phyloP scores from a whole-genome alignment of 305 asterid species.

The Coffea humblotiana region DNA sequence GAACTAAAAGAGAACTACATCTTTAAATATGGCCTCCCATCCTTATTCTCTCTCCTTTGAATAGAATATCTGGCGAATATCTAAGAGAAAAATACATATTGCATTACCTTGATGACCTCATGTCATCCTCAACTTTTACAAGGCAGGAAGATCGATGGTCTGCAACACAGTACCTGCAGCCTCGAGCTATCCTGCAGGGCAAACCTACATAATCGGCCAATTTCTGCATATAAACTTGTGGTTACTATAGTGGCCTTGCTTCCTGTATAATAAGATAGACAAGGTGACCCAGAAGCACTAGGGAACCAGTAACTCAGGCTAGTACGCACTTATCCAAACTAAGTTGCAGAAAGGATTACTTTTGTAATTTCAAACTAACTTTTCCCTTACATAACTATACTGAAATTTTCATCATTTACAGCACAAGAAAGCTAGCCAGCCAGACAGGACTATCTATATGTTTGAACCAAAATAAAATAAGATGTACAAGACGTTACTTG shows the following conservation, averaged over 20 bases:
- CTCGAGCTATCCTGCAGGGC: constrained; percentile 95
- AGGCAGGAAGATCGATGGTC: constrained; percentile 95
- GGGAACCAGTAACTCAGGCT: not conserved
- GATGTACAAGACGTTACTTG: too few relatives aligned
- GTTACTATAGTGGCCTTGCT: not conserved
- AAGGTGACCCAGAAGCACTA: not conserved
- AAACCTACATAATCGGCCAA: constrained; percentile 94
- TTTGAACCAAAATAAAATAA: not conserved
- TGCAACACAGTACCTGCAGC: constrained; percentile 87
- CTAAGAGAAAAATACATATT: constrained; percentile 15
- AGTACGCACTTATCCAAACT: not conserved
- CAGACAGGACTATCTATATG: not conserved
- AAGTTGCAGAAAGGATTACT: not conserved
- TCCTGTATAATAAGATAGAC: not conserved
- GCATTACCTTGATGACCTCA: constrained; percentile 56
- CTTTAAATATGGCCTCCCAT: not conserved
- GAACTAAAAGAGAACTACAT: not conserved
- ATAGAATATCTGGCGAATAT: not conserved
- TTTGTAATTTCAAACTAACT: too few relatives aligned
- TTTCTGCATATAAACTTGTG: constrained; percentile 49
- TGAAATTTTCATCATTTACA: not conserved
- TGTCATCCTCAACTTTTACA: constrained; percentile 71
- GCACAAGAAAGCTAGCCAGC: not conserved
- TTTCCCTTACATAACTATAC: not conserved
- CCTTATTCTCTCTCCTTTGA: not conserved